These are phyloP conservation scores for Metschnikowia amazonensis DNA, from an alignment of 805 yeast species.

Conservation along the genomic window DNA sequence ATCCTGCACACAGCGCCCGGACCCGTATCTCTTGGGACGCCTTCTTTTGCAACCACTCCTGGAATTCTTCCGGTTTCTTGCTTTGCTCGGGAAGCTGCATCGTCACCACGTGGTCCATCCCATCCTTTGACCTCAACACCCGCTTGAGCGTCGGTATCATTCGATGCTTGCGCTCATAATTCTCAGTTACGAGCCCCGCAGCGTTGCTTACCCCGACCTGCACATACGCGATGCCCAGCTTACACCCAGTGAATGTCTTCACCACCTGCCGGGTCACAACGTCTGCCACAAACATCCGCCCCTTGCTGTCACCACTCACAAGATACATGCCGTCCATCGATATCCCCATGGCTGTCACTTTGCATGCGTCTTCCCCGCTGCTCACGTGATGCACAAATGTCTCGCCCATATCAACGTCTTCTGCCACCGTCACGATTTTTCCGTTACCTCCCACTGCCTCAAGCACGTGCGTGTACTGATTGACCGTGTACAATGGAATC, in stretches of 20 bases:
- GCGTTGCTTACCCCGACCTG: conserved; percentile 22
- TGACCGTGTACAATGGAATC: conserved; percentile 47
- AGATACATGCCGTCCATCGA: conserved; percentile 74
- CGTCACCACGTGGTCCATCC: conserved; percentile 42
- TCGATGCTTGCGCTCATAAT: conserved; percentile 36
- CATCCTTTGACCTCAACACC: conserved; percentile 42
- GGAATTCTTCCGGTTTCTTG: conserved; percentile 36
- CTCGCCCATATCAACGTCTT: conserved; percentile 45
- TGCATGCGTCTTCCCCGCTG: background rate
- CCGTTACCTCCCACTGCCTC: conserved; percentile 61
- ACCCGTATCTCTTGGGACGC: conserved; percentile 52
- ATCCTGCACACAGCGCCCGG: conserved; percentile 17
- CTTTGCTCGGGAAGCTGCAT: conserved; percentile 30
- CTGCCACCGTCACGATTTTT: conserved; percentile 47
- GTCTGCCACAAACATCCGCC: conserved; percentile 67
- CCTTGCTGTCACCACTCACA: conserved; percentile 70
- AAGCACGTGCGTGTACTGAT: conserved; percentile 37
- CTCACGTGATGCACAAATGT: conserved; percentile 50
- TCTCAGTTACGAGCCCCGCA: conserved; percentile 13
- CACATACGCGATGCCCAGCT: conserved; percentile 33
- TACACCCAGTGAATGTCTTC: conserved; percentile 47
- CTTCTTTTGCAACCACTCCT: conserved; percentile 46
- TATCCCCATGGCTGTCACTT: conserved; percentile 51
- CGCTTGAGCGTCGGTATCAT: conserved; percentile 66
- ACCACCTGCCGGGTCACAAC: conserved; percentile 64